Evolutionary conservation across 305 asterid species (phyloP).

Genomic region (Rubia tinctorum): DNA sequence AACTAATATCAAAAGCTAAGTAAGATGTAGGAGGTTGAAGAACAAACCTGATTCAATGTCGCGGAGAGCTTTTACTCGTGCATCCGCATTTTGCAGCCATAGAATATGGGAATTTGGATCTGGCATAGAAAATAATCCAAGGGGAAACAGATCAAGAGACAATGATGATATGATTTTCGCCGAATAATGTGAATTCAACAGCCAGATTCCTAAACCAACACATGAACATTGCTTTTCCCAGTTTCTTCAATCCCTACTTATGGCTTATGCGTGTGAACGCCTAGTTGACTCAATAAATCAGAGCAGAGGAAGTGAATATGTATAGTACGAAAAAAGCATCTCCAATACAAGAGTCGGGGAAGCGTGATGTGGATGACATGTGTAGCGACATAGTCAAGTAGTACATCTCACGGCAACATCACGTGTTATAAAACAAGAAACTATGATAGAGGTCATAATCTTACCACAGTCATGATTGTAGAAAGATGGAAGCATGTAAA

Average conservation of each 20-base stretch:
- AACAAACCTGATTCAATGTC: conserved; percentile 69
- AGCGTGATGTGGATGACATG: no score
- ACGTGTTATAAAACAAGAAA: not conserved
- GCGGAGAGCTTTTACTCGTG: conserved; percentile 65
- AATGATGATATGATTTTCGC: not conserved
- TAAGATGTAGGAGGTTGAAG: conserved; percentile 18
- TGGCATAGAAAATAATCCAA: conserved; percentile 27
- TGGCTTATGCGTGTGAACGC: no score
- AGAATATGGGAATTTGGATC: conserved; percentile 81
- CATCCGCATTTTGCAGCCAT: conserved; percentile 63
- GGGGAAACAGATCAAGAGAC: not conserved
- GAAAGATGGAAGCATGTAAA: conserved; percentile 76
- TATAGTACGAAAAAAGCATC: no score
- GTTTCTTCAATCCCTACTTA: no score
- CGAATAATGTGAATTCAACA: not conserved
- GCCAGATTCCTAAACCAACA: no score
- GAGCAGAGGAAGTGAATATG: no score
- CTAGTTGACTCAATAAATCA: no score
- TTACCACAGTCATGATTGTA: conserved; percentile 93
- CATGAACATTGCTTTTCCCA: no score
- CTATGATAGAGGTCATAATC: conserved; percentile 23
- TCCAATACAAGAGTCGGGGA: no score
- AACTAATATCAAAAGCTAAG: not conserved
- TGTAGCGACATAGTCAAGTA: no score
- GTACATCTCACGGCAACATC: no score